phyloP scores from a whole-genome alignment of 805 yeast species.

The Torulaspora quercuum region DNA sequence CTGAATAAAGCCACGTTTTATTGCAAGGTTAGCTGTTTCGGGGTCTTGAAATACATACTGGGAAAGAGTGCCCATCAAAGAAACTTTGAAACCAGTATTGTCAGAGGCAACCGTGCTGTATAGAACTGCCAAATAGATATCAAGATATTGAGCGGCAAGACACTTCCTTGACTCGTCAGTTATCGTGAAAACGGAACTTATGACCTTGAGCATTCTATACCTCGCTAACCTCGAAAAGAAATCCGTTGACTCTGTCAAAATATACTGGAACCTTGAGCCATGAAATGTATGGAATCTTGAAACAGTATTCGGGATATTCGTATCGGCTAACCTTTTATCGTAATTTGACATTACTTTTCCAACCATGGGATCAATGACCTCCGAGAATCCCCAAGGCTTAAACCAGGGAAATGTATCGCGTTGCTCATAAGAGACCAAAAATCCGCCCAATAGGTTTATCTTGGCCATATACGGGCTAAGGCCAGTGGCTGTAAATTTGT shows the following conservation, averaged over 20 bases:
- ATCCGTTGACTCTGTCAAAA: conserved; percentile 29
- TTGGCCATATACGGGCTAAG: conserved; percentile 18
- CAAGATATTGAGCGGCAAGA: conserved; percentile 65
- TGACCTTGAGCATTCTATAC: conserved; percentile 22
- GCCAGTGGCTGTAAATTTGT: conserved; percentile 10
- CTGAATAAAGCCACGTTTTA: conserved; percentile 30
- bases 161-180: conserved; percentile 51
- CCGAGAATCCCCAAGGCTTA: conserved; percentile 28
- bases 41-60: conserved; percentile 36
- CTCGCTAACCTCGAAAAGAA: conserved; percentile 22
- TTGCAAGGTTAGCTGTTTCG: conserved; percentile 27
- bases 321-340: conserved; percentile 22
- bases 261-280: conserved; percentile 43
- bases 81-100: conserved; percentile 21
- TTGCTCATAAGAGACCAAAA: conserved; percentile 27
- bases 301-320: conserved; percentile 15
- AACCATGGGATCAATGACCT: conserved; percentile 16
- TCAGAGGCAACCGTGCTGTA: conserved; percentile 31
- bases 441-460: conserved; percentile 32
- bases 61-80: conserved; percentile 29
- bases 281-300: conserved; percentile 30
- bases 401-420: conserved; percentile 28
- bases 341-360: conserved; percentile 23
- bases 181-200: conserved; percentile 26
- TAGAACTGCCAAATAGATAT: conserved; percentile 61